Conservation (phyloP, 2,329 filamentous ascomycete species). For the Botryosphaeria dothidea region DNA sequence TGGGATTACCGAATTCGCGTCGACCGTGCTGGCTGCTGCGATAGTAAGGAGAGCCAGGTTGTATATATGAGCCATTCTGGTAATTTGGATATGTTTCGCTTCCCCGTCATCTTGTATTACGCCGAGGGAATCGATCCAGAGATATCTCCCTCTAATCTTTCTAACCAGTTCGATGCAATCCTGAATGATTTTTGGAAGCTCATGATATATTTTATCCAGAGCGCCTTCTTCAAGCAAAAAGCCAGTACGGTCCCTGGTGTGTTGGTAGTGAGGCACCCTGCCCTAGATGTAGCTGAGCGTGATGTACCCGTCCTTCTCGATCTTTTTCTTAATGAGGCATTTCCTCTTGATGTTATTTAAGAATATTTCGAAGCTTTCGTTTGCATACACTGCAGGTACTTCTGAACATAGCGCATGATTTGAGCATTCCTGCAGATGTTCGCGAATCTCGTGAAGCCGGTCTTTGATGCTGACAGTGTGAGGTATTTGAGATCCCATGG, state of each 20-base stretch:
- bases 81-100: too few species aligned
- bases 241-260: neutral
- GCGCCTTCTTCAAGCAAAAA: neutral
- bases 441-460: neutral
- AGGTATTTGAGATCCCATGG: too few species aligned
- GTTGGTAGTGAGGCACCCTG: neutral
- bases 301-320: neutral
- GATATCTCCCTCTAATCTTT: neutral
- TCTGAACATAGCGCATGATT: too few species aligned
- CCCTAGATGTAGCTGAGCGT: neutral
- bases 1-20: too few species aligned
- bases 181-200: neutral
- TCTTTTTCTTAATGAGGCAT: neutral
- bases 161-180: neutral
- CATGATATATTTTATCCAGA: neutral
- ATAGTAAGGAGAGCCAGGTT: too few species aligned
- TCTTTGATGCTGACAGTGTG: neutral
- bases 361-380: neutral
- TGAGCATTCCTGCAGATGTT: too few species aligned
- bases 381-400: too few species aligned
- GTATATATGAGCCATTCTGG: too few species aligned
- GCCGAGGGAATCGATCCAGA: neutral
- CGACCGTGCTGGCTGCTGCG: too few species aligned
- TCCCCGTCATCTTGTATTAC: neutral
- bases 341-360: neutral